These are phyloP conservation scores for Ceratobasidium sp. DNA, from an alignment of 1,284 basidiomycete genomes.

Conservation along the genomic window DNA sequence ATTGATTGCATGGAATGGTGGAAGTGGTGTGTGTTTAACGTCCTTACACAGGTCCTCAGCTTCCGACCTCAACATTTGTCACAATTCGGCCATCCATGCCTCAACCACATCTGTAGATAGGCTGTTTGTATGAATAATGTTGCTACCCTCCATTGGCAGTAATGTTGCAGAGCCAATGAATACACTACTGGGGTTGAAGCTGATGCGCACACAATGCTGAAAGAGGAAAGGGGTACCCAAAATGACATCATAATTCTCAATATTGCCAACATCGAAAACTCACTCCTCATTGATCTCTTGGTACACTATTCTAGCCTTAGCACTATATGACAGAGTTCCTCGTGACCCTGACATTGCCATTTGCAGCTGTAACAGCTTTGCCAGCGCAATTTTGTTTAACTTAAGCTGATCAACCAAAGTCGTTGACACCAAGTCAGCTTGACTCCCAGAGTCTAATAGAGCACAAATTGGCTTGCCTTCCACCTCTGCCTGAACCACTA, in stretches of 20 bases:
- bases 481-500: constrained; percentile 55
- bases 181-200: constrained; percentile 51
- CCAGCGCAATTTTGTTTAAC: constrained; percentile 49
- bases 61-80: constrained; percentile 49
- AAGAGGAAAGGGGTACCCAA: constrained; percentile 55
- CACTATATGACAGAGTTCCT: constrained; percentile 49
- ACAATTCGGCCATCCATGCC: constrained; percentile 46
- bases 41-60: constrained; percentile 53
- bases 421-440: constrained; percentile 60
- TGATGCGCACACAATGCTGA: constrained; percentile 52
- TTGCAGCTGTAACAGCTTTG: constrained; percentile 56
- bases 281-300: constrained; percentile 53
- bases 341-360: constrained; percentile 54
- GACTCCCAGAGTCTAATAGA: constrained; percentile 58
- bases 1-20: constrained; percentile 58
- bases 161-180: constrained; percentile 48
- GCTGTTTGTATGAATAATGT: not conserved
- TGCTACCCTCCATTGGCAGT: constrained; percentile 42
- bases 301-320: constrained; percentile 53
- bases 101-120: constrained; percentile 49
- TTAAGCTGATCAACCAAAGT: constrained; percentile 57
- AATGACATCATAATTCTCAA: constrained; percentile 54
- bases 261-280: constrained; percentile 56
- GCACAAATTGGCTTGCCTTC: constrained; percentile 56
- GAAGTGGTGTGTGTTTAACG: constrained; percentile 53